Percentiles rank a stretch among this genome's conserved stretches.
phyloP scores from a whole-genome alignment of 805 yeast species.

The Helenozyma rhizophorensis region DNA sequence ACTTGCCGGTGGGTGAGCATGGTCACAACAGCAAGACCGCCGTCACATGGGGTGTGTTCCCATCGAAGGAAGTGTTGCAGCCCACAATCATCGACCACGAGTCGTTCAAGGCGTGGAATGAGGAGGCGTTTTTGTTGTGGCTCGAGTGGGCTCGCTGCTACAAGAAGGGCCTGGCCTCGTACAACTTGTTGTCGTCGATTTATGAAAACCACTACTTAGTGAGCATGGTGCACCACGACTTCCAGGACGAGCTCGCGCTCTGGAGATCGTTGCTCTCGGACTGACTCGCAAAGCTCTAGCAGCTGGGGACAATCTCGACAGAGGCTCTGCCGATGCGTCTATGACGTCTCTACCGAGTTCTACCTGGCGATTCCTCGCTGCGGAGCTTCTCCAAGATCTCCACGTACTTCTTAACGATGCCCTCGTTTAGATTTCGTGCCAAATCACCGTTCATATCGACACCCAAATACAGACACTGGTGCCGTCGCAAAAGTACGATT shows the following conservation, averaged over 20 bases:
- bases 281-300: constrained; percentile 18
- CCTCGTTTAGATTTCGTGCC: constrained; percentile 27
- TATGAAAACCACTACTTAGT: constrained; percentile 67
- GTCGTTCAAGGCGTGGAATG: constrained; percentile 93
- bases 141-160: constrained; percentile 86
- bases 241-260: constrained; percentile 62
- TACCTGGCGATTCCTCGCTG: too few relatives aligned
- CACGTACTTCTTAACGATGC: constrained; percentile 21
- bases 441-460: constrained; percentile 21
- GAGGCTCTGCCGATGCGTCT: too few relatives aligned
- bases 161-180: constrained; percentile 51
- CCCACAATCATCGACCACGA: constrained; percentile 91
- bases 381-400: constrained; percentile 26
- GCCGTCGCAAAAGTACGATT: constrained; percentile 32
- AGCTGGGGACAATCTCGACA: too few relatives aligned
- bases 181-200: constrained; percentile 55
- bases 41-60: constrained; percentile 98
- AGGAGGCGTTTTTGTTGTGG: constrained; percentile 92
- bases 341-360: too few relatives aligned
- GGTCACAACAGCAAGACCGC: constrained; percentile 55
- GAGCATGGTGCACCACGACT: constrained; percentile 86
- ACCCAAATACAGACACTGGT: constrained; percentile 31
- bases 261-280: constrained; percentile 60
- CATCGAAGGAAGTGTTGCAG: constrained; percentile 82
- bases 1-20: constrained; percentile 40